Conservation (phyloP, 2,329 filamentous ascomycete genomes). For the Fusarium sublunatum region DNA sequence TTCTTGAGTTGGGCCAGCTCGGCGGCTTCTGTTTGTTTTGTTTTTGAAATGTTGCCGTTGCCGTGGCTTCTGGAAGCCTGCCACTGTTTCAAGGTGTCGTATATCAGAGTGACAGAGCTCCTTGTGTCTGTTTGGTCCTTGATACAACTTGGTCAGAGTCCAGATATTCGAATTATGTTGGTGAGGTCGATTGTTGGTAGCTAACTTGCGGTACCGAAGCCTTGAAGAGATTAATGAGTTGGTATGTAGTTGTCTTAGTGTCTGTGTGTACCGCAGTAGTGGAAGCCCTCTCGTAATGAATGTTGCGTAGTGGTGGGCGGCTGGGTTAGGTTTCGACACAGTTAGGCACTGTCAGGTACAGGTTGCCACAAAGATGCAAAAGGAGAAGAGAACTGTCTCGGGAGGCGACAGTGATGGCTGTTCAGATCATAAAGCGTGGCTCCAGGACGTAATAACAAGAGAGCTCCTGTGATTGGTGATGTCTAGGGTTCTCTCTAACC, state of each 20-base stretch:
- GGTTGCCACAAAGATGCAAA: slow-evolving; percentile 37
- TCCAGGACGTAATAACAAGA: slow-evolving; percentile 47
- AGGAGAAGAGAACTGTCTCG: slow-evolving; percentile 47
- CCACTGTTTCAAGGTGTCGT: slow-evolving; percentile 32
- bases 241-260: slow-evolving; percentile 16
- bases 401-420: slow-evolving; percentile 41
- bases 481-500: slow-evolving; percentile 47
- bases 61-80: slow-evolving; percentile 37
- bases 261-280: slow-evolving; percentile 26
- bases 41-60: slow-evolving; percentile 25
- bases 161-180: slow-evolving; percentile 8
- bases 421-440: slow-evolving; percentile 45
- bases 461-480: slow-evolving; percentile 51
- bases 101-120: slow-evolving; percentile 20
- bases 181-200: slow-evolving; percentile 4
- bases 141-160: slow-evolving; percentile 3
- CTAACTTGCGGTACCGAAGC: slow-evolving; percentile 8
- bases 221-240: slow-evolving; percentile 5
- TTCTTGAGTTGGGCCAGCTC: slow-evolving; percentile 58
- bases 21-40: slow-evolving; percentile 44
- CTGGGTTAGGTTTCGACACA: slow-evolving; percentile 45
- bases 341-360: slow-evolving; percentile 39
- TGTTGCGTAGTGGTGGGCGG: slow-evolving; percentile 40
- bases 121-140: slow-evolving; percentile 9
- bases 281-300: slow-evolving; percentile 32